Evolutionary conservation across 148 eudicot species (phyloP).

Genomic region (Spergularia marina): DNA sequence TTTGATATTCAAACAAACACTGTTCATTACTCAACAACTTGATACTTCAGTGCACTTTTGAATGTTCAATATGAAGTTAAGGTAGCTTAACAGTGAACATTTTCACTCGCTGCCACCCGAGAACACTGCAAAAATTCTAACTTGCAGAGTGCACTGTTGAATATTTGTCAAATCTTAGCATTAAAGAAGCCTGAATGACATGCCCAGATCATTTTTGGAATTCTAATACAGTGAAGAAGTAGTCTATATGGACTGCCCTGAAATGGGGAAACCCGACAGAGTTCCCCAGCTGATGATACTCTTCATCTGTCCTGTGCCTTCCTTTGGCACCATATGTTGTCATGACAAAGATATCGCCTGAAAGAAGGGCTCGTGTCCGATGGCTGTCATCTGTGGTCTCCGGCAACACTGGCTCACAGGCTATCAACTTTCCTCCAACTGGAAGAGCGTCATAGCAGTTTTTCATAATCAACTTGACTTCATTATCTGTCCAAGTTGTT

Average conservation of each 20-base stretch:
- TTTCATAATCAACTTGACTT: constrained; percentile 35
- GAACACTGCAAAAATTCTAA: too few species aligned
- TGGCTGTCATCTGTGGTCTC: constrained; percentile 45
- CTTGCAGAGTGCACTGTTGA: neutral
- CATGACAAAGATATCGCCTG: constrained; percentile 64
- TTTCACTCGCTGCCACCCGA: too few species aligned
- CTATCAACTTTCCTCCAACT: constrained; percentile 52
- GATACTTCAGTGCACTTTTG: too few species aligned
- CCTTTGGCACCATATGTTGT: constrained; percentile 56
- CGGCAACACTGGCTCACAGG: constrained; percentile 56
- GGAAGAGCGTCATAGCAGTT: constrained; percentile 53
- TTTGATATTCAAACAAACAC: too few species aligned
- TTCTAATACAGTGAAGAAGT: constrained; percentile 50
- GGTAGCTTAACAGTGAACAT: too few species aligned
- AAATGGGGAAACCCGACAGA: constrained; percentile 47
- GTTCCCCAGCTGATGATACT: constrained; percentile 42
- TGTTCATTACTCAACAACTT: too few species aligned
- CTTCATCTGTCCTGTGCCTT: constrained; percentile 49
- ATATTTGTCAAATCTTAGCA: neutral
- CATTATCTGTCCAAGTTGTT: constrained; percentile 56
- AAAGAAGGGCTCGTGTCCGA: constrained; percentile 51
- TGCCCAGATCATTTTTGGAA: constrained; percentile 34
- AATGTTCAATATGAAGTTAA: too few species aligned
- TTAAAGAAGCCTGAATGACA: neutral
- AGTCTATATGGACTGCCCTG: constrained; percentile 44